Conservation (phyloP, 352 stramenopile species). For the Globisporangium cylindrosporum region DNA sequence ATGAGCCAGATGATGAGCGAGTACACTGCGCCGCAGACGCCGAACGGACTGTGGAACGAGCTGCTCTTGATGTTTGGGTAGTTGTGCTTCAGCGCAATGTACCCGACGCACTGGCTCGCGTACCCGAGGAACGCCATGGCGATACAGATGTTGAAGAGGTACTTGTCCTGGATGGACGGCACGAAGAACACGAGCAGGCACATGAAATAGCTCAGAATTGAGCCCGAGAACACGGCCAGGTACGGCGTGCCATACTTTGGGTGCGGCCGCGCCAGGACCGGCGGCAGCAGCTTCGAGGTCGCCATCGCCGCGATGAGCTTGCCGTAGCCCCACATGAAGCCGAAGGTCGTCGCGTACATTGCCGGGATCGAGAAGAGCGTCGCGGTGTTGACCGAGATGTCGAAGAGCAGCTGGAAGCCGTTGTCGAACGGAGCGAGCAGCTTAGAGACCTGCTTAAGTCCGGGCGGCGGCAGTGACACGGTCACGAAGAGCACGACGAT, state of each 20-base stretch:
- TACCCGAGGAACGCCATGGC: conserved; percentile 29
- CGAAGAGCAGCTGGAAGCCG: conserved; percentile 28
- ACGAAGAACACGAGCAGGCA: conserved; percentile 25
- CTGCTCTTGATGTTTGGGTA: conserved; percentile 28
- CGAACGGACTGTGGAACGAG: conserved; percentile 33
- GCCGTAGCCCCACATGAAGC: conserved; percentile 36
- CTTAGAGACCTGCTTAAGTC: conserved; percentile 25
- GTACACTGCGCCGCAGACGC: conserved; percentile 25
- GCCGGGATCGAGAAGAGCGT: conserved; percentile 35
- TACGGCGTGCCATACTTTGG: conserved; percentile 20
- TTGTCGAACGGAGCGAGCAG: conserved; percentile 29
- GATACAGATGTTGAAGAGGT: conserved; percentile 37
- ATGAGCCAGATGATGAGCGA: conserved; percentile 29
- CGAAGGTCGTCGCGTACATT: conserved; percentile 31
- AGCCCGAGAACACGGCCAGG: conserved; percentile 23
- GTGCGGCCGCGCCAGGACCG: conserved; percentile 13
- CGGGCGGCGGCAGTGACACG: conserved; percentile 20
- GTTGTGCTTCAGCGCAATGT: conserved; percentile 28
- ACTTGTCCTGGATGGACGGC: conserved; percentile 16
- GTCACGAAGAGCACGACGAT: conserved; percentile 26
- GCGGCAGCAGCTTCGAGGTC: conserved; percentile 30
- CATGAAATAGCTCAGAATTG: conserved; percentile 22
- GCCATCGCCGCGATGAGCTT: conserved; percentile 36
- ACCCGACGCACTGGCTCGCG: conserved; percentile 29
- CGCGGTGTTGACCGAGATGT: conserved; percentile 21